A percentile compares a stretch with the other conserved stretches of the same genome.
These are phyloP conservation scores for Neurospora sp. DNA, from an alignment of 495 filamentous ascomycete species.

Conservation along the genomic window DNA sequence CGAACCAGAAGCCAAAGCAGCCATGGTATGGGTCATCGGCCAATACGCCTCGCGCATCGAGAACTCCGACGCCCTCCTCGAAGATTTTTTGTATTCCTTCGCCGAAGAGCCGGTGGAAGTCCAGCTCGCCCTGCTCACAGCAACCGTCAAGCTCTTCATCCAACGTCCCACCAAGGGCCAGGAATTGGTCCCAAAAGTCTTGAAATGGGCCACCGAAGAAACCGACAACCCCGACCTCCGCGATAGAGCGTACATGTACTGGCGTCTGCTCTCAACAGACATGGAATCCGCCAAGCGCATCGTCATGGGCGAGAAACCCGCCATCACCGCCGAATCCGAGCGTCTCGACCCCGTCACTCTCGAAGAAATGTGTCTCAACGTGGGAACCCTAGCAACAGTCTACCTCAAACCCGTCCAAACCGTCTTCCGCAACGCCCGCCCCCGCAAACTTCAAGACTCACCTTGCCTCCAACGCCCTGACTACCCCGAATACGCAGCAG, in stretches of 20 bases:
- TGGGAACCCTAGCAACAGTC: constrained; percentile 96
- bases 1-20: constrained; percentile 82
- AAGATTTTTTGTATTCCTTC: constrained; percentile 91
- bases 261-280: constrained; percentile 91
- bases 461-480: constrained; percentile 71
- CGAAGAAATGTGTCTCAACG: constrained; percentile 74
- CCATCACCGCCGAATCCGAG: constrained; percentile 87
- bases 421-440: constrained; percentile 85
- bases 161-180: constrained; percentile 88
- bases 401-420: constrained; percentile 97
- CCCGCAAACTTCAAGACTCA: constrained; percentile 53
- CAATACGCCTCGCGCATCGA: constrained; percentile 98
- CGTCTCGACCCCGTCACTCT: constrained; percentile 74
- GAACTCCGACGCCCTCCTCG: constrained; percentile 86
- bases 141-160: constrained; percentile 93
- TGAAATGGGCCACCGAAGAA: constrained; percentile 84
- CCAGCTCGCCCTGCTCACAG: constrained; percentile 90
- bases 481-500: constrained; percentile 20
- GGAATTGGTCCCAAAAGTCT: constrained; percentile 81
- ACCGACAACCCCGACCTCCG: constrained; percentile 96
- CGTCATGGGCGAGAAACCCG: constrained; percentile 85
- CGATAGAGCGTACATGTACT: constrained; percentile 96
- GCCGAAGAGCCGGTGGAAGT: constrained; percentile 52
- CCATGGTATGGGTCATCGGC: constrained; percentile 96
- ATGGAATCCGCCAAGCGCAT: constrained; percentile 82